Conservation (phyloP, 2,329 filamentous ascomycete species). For the Epicoccum sorghinum region DNA sequence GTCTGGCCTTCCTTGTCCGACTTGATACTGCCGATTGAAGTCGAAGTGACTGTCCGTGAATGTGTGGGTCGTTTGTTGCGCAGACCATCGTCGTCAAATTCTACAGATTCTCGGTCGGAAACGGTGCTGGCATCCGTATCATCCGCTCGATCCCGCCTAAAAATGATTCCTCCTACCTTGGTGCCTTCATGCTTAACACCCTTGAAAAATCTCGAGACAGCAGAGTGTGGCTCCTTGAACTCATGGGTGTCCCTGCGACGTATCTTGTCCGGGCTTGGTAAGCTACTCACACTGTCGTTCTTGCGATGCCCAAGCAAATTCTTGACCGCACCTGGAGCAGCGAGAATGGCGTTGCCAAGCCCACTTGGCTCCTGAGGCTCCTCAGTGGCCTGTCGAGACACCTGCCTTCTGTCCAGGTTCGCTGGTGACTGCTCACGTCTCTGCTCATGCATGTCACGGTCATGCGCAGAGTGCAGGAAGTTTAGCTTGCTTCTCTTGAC, state of each 20-base stretch:
- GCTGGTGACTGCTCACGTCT: conserved; percentile 27
- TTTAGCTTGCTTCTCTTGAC: conserved; percentile 48
- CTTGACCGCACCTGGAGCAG: conserved; percentile 43
- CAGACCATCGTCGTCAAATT: conserved; percentile 38
- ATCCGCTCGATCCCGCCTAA: conserved; percentile 60
- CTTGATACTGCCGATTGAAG: conserved; percentile 27
- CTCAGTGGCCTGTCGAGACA: conserved; percentile 38
- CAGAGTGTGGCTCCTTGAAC: conserved; percentile 54
- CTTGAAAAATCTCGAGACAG: conserved; percentile 78
- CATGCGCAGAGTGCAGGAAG: conserved; percentile 48
- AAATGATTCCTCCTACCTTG: conserved; percentile 65
- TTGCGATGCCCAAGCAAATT: conserved; percentile 43
- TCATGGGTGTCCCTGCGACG: conserved; percentile 49
- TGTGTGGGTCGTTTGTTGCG: conserved; percentile 32
- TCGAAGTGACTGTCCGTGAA: conserved; percentile 39
- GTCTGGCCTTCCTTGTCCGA: conserved; percentile 36
- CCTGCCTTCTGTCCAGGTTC: conserved; percentile 31
- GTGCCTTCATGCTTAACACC: conserved; percentile 71
- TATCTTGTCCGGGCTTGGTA: conserved; percentile 37
- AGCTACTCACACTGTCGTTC: conserved; percentile 47
- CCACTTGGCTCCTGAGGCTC: conserved; percentile 41
- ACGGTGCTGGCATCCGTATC: conserved; percentile 54
- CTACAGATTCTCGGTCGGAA: conserved; percentile 53
- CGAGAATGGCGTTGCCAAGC: conserved; percentile 35
- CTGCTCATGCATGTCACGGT: conserved; percentile 35